These are phyloP conservation scores for Microbotryum scabiosae DNA, from an alignment of 1,284 basidiomycete genomes.

Conservation along the genomic window DNA sequence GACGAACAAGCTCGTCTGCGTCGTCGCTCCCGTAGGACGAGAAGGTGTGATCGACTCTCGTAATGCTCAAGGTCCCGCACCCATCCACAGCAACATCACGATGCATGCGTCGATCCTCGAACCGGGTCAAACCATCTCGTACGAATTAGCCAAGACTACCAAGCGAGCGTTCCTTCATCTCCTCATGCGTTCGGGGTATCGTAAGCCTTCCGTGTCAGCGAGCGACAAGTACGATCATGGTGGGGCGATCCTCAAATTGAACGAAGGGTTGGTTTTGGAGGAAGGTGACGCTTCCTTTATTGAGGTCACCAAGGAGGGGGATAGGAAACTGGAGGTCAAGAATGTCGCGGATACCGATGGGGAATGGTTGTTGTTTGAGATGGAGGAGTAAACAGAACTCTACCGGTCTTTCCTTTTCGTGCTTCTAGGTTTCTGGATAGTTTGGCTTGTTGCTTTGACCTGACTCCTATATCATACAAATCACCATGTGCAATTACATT, in stretches of 20 bases:
- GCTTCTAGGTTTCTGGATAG: no score
- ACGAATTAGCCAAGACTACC: constrained; percentile 38
- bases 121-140: constrained; percentile 1
- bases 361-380: constrained; percentile 65
- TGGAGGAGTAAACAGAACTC: constrained; percentile 11
- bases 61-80: constrained; percentile 56
- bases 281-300: constrained; percentile 71
- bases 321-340: constrained; percentile 40
- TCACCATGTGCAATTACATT: no score
- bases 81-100: constrained; percentile 45
- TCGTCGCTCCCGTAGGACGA: constrained; percentile 22
- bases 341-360: constrained; percentile 55
- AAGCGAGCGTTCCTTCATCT: constrained; percentile 48
- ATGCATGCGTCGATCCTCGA: constrained; percentile 51
- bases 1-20: constrained; percentile 36
- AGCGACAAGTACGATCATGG: constrained; percentile 44
- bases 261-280: constrained; percentile 23
- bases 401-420: no score
- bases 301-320: constrained; percentile 42
- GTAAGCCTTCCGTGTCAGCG: constrained; percentile 47
- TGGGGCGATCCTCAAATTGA: constrained; percentile 34
- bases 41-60: constrained; percentile 39
- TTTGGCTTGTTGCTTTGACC: no score
- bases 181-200: constrained; percentile 67
- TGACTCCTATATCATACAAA: no score